Evolutionary conservation across 805 yeast genomes (phyloP).

Genomic region (Saccharomycopsis sp.): DNA sequence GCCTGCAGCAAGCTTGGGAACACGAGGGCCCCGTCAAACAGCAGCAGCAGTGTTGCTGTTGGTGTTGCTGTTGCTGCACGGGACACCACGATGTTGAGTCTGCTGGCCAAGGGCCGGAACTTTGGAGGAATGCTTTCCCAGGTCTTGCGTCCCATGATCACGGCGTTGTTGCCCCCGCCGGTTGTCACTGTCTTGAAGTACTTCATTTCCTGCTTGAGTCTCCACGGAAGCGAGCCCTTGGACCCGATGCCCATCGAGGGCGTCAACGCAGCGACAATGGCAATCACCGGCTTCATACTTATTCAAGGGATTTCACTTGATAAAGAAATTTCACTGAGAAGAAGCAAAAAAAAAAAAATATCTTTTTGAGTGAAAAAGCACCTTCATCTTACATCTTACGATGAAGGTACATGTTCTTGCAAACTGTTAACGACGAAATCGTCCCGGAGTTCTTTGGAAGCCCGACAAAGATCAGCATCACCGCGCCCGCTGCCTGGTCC

Average conservation of each 20-base stretch:
- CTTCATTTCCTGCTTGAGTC: slow-evolving; percentile 71
- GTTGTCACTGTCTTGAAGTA: slow-evolving; percentile 70
- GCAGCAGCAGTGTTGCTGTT: slow-evolving; percentile 3
- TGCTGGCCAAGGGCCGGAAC: slow-evolving; percentile 72
- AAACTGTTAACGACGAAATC: not conserved
- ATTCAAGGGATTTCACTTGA: no score
- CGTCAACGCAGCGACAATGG: slow-evolving; percentile 80
- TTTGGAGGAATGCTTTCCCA: slow-evolving; percentile 88
- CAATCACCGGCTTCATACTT: no score
- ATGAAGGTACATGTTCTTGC: no score
- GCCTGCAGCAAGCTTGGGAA: slow-evolving; percentile 40
- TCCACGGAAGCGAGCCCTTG: slow-evolving; percentile 83
- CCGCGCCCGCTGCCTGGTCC: slow-evolving; percentile 14
- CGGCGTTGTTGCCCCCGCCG: slow-evolving; percentile 47
- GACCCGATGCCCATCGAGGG: slow-evolving; percentile 81
- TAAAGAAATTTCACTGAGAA: no score
- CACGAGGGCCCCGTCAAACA: slow-evolving; percentile 24
- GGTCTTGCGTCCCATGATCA: slow-evolving; percentile 91
- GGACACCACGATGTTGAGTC: slow-evolving; percentile 72
- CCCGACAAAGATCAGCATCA: slow-evolving; percentile 15
- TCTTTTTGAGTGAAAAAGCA: no score
- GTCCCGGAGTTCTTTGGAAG: slow-evolving; percentile 9
- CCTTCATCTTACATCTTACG: no score
- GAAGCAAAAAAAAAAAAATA: no score
- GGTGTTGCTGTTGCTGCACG: slow-evolving; percentile 25